Base-by-base conservation (phyloP, 176 grass and related monocot genomes). In the Juncus effusus region DNA sequence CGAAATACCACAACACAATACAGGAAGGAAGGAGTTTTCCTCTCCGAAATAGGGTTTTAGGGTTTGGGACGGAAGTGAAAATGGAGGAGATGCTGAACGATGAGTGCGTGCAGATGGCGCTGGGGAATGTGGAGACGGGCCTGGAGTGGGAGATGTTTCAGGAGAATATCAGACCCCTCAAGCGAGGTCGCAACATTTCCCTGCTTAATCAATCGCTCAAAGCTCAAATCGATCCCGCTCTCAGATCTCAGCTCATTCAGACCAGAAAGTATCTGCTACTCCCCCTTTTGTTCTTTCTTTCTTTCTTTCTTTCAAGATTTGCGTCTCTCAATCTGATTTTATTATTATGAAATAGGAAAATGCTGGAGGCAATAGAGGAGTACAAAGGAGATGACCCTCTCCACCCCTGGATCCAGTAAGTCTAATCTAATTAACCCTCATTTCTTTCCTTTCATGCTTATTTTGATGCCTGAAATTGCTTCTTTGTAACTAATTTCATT, bases 131-230 rank as follows among this genome's bases (percentile, higher is more conserved):
- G 77, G 61, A 78, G 11, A 35, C 56, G 76, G 77, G 71, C 9
- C 59, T 61, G 52, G 88, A 99, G 54, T 93, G 83, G 85, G 94
- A 99, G 78, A 59, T 69, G 8, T 92, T 75, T 79, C 92, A 93
- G 85, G 88, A 99, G 69, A 99, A 99, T 73, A 77, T 99, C 51
- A 82, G 94, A 63, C 94, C 94, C 45, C 83, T 99, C 51, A 99
- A 99, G 83, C 88, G 94, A 13, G 94, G 94, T 40, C 94, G 88
- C 40, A 89, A 99, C 40, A 84, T 90, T 54, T 56, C 72, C 16
- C 79, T 90, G 60, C 94, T 93, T 61, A 99, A 99, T 75, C 52
- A 51, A 35, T 83, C 88, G 52, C 88, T 99, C 63, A 83, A 81
- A 64, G 80, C 85, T 19, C 81, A 90, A 13, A 35, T 60, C 7